Conservation (phyloP, 1,284 basidiomycete genomes). For the Sporisorium scitamineum region DNA sequence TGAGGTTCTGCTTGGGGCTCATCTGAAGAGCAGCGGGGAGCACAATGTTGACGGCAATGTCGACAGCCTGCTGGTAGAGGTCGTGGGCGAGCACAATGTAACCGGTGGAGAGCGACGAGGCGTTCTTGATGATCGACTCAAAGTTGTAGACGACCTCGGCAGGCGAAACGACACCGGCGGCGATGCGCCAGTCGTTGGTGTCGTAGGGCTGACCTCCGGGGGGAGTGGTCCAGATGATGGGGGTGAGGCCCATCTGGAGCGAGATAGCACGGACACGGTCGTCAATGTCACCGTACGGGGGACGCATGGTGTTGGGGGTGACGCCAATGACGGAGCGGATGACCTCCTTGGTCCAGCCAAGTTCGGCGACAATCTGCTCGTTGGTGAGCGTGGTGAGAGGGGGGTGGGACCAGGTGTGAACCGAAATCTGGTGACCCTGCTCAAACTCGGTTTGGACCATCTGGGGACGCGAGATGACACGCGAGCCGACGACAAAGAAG, state of each 20-base stretch:
- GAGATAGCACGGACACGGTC: conserved; percentile 67
- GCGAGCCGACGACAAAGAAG: conserved; percentile 93
- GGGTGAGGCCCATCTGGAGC: conserved; percentile 63
- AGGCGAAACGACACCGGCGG: conserved; percentile 58
- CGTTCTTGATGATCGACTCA: conserved; percentile 57
- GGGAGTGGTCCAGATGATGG: conserved; percentile 67
- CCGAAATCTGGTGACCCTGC: conserved; percentile 72
- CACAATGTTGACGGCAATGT: conserved; percentile 62
- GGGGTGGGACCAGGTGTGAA: conserved; percentile 73
- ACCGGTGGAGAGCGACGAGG: conserved; percentile 76
- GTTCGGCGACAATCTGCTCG: conserved; percentile 88
- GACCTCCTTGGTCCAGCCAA: conserved; percentile 88
- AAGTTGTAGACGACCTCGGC: conserved; percentile 55
- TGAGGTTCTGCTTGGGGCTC: conserved; percentile 75
- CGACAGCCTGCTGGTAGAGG: conserved; percentile 66
- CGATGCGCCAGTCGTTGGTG: conserved; percentile 65
- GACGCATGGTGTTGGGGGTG: conserved; percentile 70
- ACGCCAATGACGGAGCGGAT: conserved; percentile 74
- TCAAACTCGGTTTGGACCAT: conserved; percentile 87
- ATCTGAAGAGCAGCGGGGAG: conserved; percentile 59
- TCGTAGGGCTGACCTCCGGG: conserved; percentile 54
- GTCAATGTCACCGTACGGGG: conserved; percentile 69
- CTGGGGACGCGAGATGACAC: conserved; percentile 82
- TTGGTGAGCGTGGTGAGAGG: conserved; percentile 83
- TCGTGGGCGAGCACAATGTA: conserved; percentile 81